These are phyloP conservation scores for Monosporascus sp. DNA, from an alignment of 2,329 filamentous ascomycete genomes.

Conservation along the genomic window DNA sequence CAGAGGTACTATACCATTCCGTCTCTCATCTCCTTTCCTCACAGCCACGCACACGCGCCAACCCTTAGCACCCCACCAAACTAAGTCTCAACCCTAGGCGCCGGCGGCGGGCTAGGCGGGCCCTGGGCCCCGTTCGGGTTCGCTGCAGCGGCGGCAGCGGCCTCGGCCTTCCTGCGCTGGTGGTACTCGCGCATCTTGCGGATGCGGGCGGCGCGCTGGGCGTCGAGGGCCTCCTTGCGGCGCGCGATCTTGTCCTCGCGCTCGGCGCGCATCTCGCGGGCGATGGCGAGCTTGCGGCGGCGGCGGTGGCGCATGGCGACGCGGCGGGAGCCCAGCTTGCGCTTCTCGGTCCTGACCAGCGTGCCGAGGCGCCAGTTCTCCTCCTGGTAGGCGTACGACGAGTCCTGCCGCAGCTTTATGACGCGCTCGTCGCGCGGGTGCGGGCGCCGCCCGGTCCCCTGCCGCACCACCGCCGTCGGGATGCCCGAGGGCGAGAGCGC, in stretches of 20 bases:
- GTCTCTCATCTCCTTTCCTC: background rate
- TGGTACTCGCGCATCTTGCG: constrained; percentile 20
- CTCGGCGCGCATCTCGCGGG: constrained; percentile 23
- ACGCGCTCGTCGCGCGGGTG: constrained; percentile 38
- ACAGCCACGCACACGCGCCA: background rate
- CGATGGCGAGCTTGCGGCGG: constrained; percentile 28
- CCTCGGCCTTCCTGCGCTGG: constrained; percentile 4
- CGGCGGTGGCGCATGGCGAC: constrained; percentile 47
- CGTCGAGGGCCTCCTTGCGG: constrained; percentile 25
- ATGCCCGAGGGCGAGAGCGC: constrained; percentile 46
- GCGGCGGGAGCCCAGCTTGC: constrained; percentile 36
- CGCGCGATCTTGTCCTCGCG: constrained; percentile 26
- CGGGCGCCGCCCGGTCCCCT: constrained; percentile 21
- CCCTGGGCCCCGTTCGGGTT: constrained; percentile 1
- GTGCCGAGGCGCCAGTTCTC: constrained; percentile 55
- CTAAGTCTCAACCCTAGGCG: constrained; percentile 14
- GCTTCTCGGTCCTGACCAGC: constrained; percentile 45
- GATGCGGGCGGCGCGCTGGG: constrained; percentile 13
- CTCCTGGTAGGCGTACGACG: constrained; percentile 52
- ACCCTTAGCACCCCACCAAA: background rate
- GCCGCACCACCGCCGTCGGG: constrained; percentile 40
- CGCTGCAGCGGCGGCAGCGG: background rate
- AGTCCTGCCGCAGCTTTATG: constrained; percentile 43
- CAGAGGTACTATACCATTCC: background rate
- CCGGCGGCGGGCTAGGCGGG: constrained; percentile 6